phyloP scores from a whole-genome alignment of 164 flowering plant species.

The Protea cynaroides region DNA sequence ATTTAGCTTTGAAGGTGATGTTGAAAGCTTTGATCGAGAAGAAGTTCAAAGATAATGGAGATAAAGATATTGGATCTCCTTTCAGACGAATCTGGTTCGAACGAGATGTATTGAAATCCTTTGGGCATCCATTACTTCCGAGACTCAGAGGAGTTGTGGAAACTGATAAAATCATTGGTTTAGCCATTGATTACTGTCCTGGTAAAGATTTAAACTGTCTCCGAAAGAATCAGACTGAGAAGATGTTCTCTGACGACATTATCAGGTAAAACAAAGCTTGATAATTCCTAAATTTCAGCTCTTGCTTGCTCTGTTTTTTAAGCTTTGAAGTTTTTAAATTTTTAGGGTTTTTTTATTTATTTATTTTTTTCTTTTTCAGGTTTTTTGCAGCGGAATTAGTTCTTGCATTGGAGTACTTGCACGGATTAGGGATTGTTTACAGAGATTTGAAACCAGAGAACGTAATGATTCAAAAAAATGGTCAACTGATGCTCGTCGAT shows the following conservation, averaged over 20 bases:
- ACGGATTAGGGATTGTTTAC: constrained; percentile 67
- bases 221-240: constrained; percentile 55
- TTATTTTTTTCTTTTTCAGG: constrained; percentile 19
- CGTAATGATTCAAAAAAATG: constrained; percentile 65
- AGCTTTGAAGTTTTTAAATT: background rate
- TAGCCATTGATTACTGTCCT: constrained; percentile 72
- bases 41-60: constrained; percentile 14
- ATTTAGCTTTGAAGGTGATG: constrained; percentile 61
- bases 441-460: constrained; percentile 94
- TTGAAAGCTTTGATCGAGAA: constrained; percentile 36
- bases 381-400: constrained; percentile 87
- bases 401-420: constrained; percentile 77
- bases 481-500: constrained; percentile 88
- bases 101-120: constrained; percentile 38
- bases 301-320: background rate
- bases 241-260: constrained; percentile 69
- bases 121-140: constrained; percentile 72
- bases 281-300: too few relatives aligned
- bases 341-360: background rate
- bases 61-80: constrained; percentile 11
- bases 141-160: constrained; percentile 46
- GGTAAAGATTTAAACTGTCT: constrained; percentile 61
- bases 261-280: constrained; percentile 41
- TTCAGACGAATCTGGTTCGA: constrained; percentile 56
- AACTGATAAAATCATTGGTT: constrained; percentile 52